These are phyloP conservation scores for Metarhizium sp. DNA, from an alignment of 2,329 filamentous ascomycete genomes.

Conservation along the genomic window DNA sequence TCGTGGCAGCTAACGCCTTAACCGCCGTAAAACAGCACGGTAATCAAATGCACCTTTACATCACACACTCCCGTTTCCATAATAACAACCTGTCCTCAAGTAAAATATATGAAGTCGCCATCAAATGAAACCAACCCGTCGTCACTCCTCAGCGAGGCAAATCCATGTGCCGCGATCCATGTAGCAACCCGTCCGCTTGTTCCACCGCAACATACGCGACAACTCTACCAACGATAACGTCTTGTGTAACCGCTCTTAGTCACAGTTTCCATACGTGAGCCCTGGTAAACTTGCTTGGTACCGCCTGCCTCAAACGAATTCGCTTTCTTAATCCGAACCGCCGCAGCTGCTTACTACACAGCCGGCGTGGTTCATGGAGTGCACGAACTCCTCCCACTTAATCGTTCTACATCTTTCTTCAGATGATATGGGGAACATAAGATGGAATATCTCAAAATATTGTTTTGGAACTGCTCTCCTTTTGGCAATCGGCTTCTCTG, in stretches of 20 bases:
- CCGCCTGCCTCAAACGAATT: too few species aligned
- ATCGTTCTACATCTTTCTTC: not conserved
- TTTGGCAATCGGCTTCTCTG: too few species aligned
- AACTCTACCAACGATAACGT: not conserved
- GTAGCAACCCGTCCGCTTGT: not conserved
- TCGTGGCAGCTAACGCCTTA: too few species aligned
- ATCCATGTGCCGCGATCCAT: not conserved
- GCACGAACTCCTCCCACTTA: slow-evolving; percentile 2
- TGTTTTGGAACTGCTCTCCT: not conserved
- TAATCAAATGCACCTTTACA: too few species aligned
- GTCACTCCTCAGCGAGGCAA: not conserved
- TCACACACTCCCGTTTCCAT: too few species aligned
- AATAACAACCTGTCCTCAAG: too few species aligned
- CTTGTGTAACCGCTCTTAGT: not conserved
- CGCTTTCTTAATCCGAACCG: not conserved
- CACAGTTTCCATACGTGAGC: not conserved
- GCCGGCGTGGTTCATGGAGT: slow-evolving; percentile 7
- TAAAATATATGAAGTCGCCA: not conserved
- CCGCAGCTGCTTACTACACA: slow-evolving; percentile 2
- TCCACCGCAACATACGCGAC: not conserved
- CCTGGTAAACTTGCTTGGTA: not conserved
- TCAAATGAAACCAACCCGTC: not conserved
- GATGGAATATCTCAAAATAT: not conserved
- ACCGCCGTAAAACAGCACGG: too few species aligned
- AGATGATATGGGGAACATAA: slow-evolving; percentile 2